Evolutionary conservation across 140 eudicot genomes (phyloP), one percentile per base, ranked within the genome.

Genomic region (Bidens hawaiensis): DNA sequence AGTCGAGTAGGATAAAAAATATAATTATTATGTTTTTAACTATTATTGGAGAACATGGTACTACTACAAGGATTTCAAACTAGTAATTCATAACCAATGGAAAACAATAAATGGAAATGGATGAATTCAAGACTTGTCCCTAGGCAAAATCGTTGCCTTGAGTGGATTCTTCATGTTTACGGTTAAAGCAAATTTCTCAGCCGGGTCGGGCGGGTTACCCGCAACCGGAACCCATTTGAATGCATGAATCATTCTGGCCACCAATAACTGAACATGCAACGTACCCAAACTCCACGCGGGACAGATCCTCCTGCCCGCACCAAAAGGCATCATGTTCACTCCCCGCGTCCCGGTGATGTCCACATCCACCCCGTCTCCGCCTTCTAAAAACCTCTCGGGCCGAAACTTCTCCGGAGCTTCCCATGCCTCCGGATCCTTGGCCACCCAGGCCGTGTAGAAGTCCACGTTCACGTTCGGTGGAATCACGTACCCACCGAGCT

Each of bases 281-380:
- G 81, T 74, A 17, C 98, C 98, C 64, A 90, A 74, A 38, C 79
- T 75, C 86, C 85, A 78, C 6, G 98, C 98, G 55, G 98, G 98
- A 75, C 98, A 90, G 22, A 90, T 87, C 83, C 98, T 65, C 68
- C 98, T 45, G 1, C 98, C 98, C 6, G 88, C 82, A 7, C 98
- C 98, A 22, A 90, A 90, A 7, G 98, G 98, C 62, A 87, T 18
- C 98, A 90, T 90, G 62, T 70, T 82, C 49, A 87, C 82, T 0
- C 90, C 95, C 43, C 73, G 65, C 64, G 51, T 82, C 7, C 98
- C 98, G 13, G 98, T 90, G 12, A 85, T 75, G 25, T 90, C 98
- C 60, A 84, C 98, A 19, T 80, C 87, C 6, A 71, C 85, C 10
- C 96, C 98, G 28, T 90, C 98, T 24, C 78, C 78, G 0, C 94